phyloP scores from a whole-genome alignment of 2,329 filamentous ascomycete genomes.

The Penicillium sp. region DNA sequence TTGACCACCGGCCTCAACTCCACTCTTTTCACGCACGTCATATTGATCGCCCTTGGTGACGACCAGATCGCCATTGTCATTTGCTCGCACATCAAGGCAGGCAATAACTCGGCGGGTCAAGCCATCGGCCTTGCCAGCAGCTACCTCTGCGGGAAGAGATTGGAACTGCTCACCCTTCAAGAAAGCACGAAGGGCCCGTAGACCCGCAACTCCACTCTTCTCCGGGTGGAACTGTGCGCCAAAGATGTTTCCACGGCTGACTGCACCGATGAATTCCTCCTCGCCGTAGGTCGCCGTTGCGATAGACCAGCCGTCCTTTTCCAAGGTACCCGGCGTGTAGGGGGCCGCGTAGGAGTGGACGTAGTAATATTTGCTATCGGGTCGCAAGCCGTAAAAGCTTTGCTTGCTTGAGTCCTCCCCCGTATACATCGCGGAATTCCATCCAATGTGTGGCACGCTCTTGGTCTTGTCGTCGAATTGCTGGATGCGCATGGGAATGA shows the following conservation, averaged over 20 bases:
- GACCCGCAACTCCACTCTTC: slow-evolving; percentile 88
- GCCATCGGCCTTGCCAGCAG: slow-evolving; percentile 55
- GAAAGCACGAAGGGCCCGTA: slow-evolving; percentile 84
- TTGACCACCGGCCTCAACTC: slow-evolving; percentile 57
- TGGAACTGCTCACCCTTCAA: slow-evolving; percentile 70
- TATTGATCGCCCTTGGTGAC: slow-evolving; percentile 99
- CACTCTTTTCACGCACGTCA: slow-evolving; percentile 88
- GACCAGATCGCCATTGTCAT: slow-evolving; percentile 91
- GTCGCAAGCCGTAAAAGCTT: slow-evolving; percentile 76
- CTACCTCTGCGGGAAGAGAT: slow-evolving; percentile 48
- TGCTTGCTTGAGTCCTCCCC: slow-evolving; percentile 49
- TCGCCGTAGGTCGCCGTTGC: slow-evolving; percentile 85
- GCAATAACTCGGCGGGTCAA: slow-evolving; percentile 93
- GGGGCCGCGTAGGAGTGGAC: slow-evolving; percentile 91
- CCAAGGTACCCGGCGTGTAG: slow-evolving; percentile 73
- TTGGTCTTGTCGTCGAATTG: slow-evolving; percentile 79
- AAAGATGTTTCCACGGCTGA: slow-evolving; percentile 82
- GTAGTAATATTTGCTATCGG: slow-evolving; percentile 95
- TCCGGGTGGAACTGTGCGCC: slow-evolving; percentile 98
- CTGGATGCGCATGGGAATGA: slow-evolving; percentile 72
- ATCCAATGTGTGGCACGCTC: slow-evolving; percentile 97
- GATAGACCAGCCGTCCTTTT: slow-evolving; percentile 85
- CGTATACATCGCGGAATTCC: slow-evolving; percentile 79
- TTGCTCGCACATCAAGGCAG: slow-evolving; percentile 92
- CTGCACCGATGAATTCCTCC: slow-evolving; percentile 89